Evolutionary conservation across 1,284 basidiomycete genomes (phyloP), one percentile per base, ranked within the genome.

Genomic region (Cryptococcus floricola): DNA sequence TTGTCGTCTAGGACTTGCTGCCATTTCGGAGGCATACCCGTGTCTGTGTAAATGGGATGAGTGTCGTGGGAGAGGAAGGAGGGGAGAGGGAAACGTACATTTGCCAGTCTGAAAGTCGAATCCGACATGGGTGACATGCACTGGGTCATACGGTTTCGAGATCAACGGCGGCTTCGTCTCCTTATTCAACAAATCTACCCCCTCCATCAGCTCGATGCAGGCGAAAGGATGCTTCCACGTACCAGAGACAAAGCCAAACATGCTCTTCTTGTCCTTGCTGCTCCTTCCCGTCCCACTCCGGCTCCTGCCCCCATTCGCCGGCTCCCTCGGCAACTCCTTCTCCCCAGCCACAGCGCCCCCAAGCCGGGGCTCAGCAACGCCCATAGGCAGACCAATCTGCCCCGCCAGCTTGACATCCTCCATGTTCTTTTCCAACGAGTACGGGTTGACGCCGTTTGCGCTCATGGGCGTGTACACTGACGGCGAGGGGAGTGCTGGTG

Each of bases 41-140:
- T 94, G 79, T 93, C 76, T 78, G 53, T 10, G 25, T 3, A 8
- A 18, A 16, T 18, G 5, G 25, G 41, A 9, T 48, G 50, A 5
- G 42, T 19, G 18, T 4, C 9, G 18, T n/a, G 18, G 31, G 31
- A 10, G 1, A 34, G 10, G 5, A 10, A 56, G 50, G 27, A 9
- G 12, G 10, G 10, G 3, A 25, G 23, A 23, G 23, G 18, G 12
- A 23, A 18, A 70, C 75, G 67, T 55, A 78, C 77, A 99, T 79
- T 98, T 94, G 57, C 96, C 96, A 0, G 95, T 98, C 59, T 91
- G 94, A 37, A 91, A 92, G 79, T 98, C 97, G 84, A 98, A 98
- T 60, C 95, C 96, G 72, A 98, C 96, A 73, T 99, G 96, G 0
- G 95, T 98, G 65, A 99, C 86, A 79, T 98, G 96, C 41, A 98